A percentile compares a stretch with the other conserved stretches of the same genome.
Conservation (phyloP, 169 alveolate species). For the Cryptosporidium muris region DNA sequence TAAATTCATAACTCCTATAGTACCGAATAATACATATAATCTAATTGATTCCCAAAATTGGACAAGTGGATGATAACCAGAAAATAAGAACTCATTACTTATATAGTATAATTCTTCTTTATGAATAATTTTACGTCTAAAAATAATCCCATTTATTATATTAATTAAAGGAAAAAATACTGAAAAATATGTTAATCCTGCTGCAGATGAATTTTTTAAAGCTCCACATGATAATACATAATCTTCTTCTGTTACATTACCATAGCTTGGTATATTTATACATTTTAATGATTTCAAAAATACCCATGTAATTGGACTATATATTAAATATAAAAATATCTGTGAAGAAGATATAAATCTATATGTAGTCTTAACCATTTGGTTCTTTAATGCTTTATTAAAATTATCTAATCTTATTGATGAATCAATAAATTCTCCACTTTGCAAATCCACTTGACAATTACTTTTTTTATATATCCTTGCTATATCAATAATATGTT, state of each 20-base stretch:
- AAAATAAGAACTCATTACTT: conserved; percentile 60
- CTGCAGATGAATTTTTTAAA: not conserved
- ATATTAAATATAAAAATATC: conserved; percentile 30
- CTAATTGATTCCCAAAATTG: conserved; percentile 58
- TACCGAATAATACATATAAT: conserved; percentile 2
- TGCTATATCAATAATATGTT: conserved; percentile 53
- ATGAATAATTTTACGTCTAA: conserved; percentile 19
- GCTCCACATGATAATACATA: conserved; percentile 42
- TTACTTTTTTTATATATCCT: conserved; percentile 57
- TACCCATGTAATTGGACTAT: conserved; percentile 21
- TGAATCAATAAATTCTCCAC: conserved; percentile 20
- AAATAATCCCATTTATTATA: conserved; percentile 1
- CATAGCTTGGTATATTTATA: conserved; percentile 54
- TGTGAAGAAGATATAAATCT: conserved; percentile 55
- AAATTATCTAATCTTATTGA: conserved; percentile 50
- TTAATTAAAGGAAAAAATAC: conserved; percentile 42
- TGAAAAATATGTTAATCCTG: conserved; percentile 25
- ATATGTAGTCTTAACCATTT: conserved; percentile 50
- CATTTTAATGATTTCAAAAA: conserved; percentile 29
- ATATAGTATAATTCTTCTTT: conserved; percentile 16
- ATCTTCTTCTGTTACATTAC: conserved; percentile 25
- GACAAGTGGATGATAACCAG: conserved; percentile 39
- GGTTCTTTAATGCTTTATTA: conserved; percentile 7
- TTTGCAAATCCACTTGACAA: not conserved
- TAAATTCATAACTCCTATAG: conserved; percentile 15